Evolutionary conservation across 2,329 filamentous ascomycete species (phyloP).

Genomic region (Stagonosporopsis rhizophila): DNA sequence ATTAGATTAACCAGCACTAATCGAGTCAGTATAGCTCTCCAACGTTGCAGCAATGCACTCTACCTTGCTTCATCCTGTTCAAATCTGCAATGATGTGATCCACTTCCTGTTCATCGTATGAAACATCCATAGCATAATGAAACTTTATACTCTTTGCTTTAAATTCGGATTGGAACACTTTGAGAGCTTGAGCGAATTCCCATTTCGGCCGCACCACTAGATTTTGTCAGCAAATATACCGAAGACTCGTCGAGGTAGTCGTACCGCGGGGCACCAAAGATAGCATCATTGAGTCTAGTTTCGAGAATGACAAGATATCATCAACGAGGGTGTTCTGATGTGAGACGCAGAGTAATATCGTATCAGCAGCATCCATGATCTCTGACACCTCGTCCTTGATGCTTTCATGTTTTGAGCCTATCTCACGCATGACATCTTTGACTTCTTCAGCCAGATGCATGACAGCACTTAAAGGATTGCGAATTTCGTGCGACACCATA

Average conservation of each 20-base stretch:
- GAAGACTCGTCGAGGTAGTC: conserved; percentile 9
- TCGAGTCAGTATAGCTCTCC: conserved; percentile 13
- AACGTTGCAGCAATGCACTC: neutral
- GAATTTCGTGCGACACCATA: conserved; percentile 54
- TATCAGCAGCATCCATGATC: conserved; percentile 46
- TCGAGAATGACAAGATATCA: conserved; percentile 57
- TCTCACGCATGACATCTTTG: conserved; percentile 41
- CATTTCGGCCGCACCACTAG: conserved; percentile 44
- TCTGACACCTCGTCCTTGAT: conserved; percentile 34
- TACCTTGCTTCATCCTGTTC: conserved; percentile 49
- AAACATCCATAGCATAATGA: conserved; percentile 51
- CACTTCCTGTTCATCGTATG: conserved; percentile 48
- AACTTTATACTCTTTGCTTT: conserved; percentile 48
- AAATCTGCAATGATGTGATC: conserved; percentile 50
- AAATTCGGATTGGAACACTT: conserved; percentile 52
- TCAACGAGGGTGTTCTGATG: conserved; percentile 57
- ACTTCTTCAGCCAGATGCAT: conserved; percentile 55
- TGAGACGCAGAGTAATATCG: conserved; percentile 53
- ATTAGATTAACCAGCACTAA: conserved; percentile 53
- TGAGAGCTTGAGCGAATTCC: conserved; percentile 48
- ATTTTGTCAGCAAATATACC: conserved; percentile 3
- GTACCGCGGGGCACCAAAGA: conserved; percentile 45
- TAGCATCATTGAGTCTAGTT: conserved; percentile 56
- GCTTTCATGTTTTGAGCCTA: conserved; percentile 26
- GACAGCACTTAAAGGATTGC: conserved; percentile 50